These are phyloP conservation scores for Aspergillus persii DNA, from an alignment of 2,329 filamentous ascomycete species.

Conservation along the genomic window DNA sequence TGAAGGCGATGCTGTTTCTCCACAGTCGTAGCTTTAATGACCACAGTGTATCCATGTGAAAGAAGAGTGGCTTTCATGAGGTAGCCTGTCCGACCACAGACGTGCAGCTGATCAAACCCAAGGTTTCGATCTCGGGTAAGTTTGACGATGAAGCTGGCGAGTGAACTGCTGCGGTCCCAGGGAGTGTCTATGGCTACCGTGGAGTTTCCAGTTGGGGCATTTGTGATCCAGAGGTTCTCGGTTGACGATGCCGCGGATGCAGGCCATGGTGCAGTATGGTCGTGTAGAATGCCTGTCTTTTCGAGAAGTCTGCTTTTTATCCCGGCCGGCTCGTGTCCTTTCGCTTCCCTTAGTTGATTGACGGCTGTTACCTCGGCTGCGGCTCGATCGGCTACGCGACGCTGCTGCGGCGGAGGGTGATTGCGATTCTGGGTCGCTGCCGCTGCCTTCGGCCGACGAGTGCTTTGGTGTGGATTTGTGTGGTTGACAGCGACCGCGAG, in stretches of 20 bases:
- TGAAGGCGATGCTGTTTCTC: slow-evolving; percentile 19
- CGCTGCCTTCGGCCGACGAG: slow-evolving; percentile 17
- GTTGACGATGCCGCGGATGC: slow-evolving; percentile 21
- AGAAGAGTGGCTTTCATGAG: slow-evolving; percentile 28
- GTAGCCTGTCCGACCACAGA: slow-evolving; percentile 26
- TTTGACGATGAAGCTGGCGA: slow-evolving; percentile 16
- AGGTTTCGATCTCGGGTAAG: slow-evolving; percentile 15
- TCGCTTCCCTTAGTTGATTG: slow-evolving; percentile 16
- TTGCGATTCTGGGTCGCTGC: slow-evolving; percentile 15
- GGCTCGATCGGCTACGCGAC: slow-evolving; percentile 11
- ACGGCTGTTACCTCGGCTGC: slow-evolving; percentile 26
- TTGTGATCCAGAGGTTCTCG: slow-evolving; percentile 17
- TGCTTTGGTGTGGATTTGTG: slow-evolving; percentile 11
- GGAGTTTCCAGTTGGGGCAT: slow-evolving; percentile 34
- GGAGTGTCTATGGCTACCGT: slow-evolving; percentile 30
- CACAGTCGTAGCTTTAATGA: slow-evolving; percentile 25
- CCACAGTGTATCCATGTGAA: slow-evolving; percentile 28
- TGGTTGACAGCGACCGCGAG: slow-evolving; percentile 15
- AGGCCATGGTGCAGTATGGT: slow-evolving; percentile 23
- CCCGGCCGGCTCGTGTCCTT: slow-evolving; percentile 8
- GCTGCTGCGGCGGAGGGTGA: slow-evolving; percentile 17
- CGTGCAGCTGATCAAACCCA: slow-evolving; percentile 24
- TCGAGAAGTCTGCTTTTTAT: slow-evolving; percentile 13
- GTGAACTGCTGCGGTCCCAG: slow-evolving; percentile 20
- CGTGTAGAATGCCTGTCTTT: slow-evolving; percentile 9